Base-by-base conservation (phyloP, 345 rosid species). In the Ceriops tagal region DNA sequence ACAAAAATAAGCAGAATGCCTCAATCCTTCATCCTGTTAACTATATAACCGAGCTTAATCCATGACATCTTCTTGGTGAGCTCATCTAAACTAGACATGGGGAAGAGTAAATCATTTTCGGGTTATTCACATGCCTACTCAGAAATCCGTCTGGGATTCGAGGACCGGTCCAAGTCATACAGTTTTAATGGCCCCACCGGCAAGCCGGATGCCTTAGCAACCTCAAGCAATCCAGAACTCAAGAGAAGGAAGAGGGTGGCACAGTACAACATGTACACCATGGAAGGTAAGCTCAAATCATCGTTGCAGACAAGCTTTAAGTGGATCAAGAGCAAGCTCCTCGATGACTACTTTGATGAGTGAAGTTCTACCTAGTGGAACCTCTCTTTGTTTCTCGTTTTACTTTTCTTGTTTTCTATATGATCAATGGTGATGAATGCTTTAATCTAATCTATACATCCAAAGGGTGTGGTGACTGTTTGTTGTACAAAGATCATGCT, bases 301-400 rank as follows among this genome's bases (percentile, higher is more conserved):
- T 79, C 84, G 1, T 52, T 87, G 27, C 70, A 77, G 52, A 83
- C 80, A 80, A 84, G 88, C 84, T 83, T 83, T 73, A 87, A 84
- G 82, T 87, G 91, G 91, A 84, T 87, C 82, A 87, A 83, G 80
- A 87, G 72, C 85, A 87, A 84, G 77, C 78, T 84, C 68, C 24
- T 61, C 0, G 71, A 71, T 22, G 74, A 82, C 26, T 69, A 55
- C 57, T 79, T 57, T 53, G 63, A 78, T 59, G 57, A 31, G 10
- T 75, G 62, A 75, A 7, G 37, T 34, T 34, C 24, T 31, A 0
- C 49, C 18, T 15, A 13, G 16, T 43, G 13, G 49, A 11, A 2
- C 9, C 9, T 39, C 21, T 60, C 46, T 60, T 60, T 4, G 39
- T 35, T 21, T n/a, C 24, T 37, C 24, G 5, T 37, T 11, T 22